Evolutionary conservation across 1,284 basidiomycete genomes (phyloP).

Genomic region (Sporisorium graminicola): DNA sequence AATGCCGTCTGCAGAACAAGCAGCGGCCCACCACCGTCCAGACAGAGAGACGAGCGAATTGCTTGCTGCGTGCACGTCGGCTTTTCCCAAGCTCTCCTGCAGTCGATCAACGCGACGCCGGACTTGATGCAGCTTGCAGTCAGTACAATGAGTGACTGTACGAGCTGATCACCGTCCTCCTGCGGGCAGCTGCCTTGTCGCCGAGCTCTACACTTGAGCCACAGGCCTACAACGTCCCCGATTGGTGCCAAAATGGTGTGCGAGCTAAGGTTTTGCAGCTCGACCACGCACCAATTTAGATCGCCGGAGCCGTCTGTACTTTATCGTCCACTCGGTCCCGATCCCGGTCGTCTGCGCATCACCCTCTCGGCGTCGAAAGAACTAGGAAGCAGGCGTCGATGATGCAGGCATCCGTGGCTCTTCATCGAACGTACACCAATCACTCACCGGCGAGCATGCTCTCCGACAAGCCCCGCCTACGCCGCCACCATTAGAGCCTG

Average conservation of each 20-base stretch:
- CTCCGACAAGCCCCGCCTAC: background rate
- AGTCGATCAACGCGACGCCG: background rate
- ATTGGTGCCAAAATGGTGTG: background rate
- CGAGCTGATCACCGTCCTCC: background rate
- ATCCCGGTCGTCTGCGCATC: background rate
- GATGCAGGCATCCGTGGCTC: background rate
- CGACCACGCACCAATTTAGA: background rate
- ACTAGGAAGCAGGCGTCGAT: constrained; percentile 4
- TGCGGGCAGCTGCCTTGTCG: background rate
- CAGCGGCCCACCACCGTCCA: constrained; percentile 12
- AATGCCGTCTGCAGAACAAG: background rate
- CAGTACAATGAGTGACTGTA: too few species aligned
- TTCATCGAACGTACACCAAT: constrained; percentile 11
- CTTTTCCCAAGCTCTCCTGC: constrained; percentile 29
- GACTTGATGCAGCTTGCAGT: background rate
- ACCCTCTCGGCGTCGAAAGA: background rate
- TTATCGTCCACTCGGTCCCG: background rate
- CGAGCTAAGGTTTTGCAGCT: background rate
- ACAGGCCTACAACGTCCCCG: background rate
- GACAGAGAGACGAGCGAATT: background rate
- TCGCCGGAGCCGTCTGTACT: background rate
- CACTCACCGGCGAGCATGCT: background rate
- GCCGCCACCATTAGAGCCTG: background rate
- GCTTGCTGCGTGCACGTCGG: constrained; percentile 31
- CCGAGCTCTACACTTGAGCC: too few species aligned